A percentile compares a stretch with the other conserved stretches of the same genome.
phyloP scores from a whole-genome alignment of 2,329 filamentous ascomycete genomes.

The Tolypocladium tundrense region DNA sequence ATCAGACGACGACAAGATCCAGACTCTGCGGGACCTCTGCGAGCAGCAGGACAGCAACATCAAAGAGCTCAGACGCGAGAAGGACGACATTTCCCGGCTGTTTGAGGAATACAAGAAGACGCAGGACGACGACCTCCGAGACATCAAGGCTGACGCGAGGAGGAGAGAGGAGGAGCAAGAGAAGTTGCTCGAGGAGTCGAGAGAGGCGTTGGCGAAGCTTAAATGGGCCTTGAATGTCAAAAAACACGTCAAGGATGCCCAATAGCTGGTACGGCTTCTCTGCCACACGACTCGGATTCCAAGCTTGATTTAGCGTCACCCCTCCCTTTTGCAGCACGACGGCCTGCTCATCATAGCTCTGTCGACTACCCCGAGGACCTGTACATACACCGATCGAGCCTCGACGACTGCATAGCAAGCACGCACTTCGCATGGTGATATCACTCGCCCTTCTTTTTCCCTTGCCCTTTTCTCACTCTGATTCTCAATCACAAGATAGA shows the following conservation, averaged over 20 bases:
- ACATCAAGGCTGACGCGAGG: constrained; percentile 48
- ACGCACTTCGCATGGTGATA: not conserved
- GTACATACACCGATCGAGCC: not conserved
- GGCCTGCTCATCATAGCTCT: not conserved
- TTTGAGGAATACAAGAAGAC: constrained; percentile 56
- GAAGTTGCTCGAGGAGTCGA: constrained; percentile 45
- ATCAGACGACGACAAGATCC: constrained; percentile 53
- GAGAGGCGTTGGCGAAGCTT: constrained; percentile 55
- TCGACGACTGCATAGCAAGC: not conserved
- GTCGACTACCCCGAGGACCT: not conserved
- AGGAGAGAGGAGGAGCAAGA: constrained; percentile 52
- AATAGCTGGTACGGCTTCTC: constrained; percentile 22
- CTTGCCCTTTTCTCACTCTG: not conserved
- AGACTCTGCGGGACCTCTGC: constrained; percentile 55
- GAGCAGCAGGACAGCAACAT: constrained; percentile 65
- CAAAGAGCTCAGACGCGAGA: constrained; percentile 47
- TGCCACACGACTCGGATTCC: not conserved
- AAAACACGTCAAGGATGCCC: constrained; percentile 44
- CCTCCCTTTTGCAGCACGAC: not conserved
- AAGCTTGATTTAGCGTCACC: not conserved
- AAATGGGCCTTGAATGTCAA: constrained; percentile 64
- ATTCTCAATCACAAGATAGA: not conserved
- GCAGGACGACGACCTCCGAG: constrained; percentile 50
- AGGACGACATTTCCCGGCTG: constrained; percentile 47
- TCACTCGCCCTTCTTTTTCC: not conserved